Base-by-base conservation (phyloP, 495 filamentous ascomycete species). In the Hyaloscypha variabilis region DNA sequence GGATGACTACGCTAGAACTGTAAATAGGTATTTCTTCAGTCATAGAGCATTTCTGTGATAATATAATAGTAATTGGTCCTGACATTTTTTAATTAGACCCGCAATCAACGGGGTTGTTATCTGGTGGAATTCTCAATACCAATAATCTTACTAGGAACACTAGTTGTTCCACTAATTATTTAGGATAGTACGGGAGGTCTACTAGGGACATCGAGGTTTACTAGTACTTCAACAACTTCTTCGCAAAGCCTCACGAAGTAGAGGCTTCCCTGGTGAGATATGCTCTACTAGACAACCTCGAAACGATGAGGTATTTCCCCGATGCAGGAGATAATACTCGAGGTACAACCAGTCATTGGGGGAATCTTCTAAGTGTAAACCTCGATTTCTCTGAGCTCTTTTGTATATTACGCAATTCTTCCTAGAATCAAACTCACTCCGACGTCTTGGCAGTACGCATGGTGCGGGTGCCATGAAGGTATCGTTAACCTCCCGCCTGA, bases 391-490 rank as follows among this genome's bases (percentile, higher is more conserved):
- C 30, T 34, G 30, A 4, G 30, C 30, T 34, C 30, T 34, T 34
- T 34, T 34, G 30, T 10, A 34, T 34, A 34, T 34, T 34, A 4
- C 10, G 10, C 30, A 34, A 5, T 34, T 34, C 10, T 10, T 34
- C 30, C 4, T 10, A 34, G 30, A 34, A 34, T 4, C 30, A 34
- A 34, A 30, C 26, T 56, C 25, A 26, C 23, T 26, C 25, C 25
- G 24, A 5, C 8, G 36, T 17, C 36, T 28, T 31, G 39, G 59
- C 30, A 34, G 30, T 34, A 10, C 30, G 67, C 58, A 19, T 46
- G 49, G 17, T 42, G 28, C n/a, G 8, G 58, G 21, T 63, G 53
- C 53, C 63, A 70, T 36, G 53, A 63, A 36, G 64, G 67, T 49
- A 54, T 70, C 19, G 60, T 70, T 26, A 34, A 49, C 29, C 39